A percentile compares a stretch with the other conserved stretches of the same genome.
Evolutionary conservation across 257 asterid genomes (phyloP).

Genomic region (Penstemon eatonii): DNA sequence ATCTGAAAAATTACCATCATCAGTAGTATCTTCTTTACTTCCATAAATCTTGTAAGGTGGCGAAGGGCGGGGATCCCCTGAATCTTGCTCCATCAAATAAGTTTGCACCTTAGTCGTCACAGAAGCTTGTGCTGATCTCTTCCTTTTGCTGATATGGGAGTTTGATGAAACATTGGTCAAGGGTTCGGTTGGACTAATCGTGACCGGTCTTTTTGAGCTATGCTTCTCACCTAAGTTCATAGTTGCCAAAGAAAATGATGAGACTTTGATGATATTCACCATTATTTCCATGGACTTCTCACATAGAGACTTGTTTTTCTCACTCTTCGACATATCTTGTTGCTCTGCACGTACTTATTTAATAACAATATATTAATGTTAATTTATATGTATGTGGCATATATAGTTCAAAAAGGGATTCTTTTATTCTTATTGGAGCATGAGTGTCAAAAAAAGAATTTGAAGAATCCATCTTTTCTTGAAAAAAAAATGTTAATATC

Average conservation of each 20-base stretch:
- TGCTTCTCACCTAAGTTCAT: conserved; percentile 24
- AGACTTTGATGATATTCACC: conserved; percentile 36
- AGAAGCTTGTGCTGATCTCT: conserved; percentile 27
- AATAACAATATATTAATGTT: too few relatives aligned
- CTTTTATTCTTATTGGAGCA: neutral
- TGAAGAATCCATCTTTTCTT: conserved; percentile 20
- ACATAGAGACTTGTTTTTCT: conserved; percentile 26
- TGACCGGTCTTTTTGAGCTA: neutral
- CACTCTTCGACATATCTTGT: conserved; percentile 8
- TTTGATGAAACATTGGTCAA: neutral
- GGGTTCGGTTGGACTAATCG: neutral
- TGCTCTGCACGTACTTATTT: neutral
- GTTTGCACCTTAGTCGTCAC: conserved; percentile 9
- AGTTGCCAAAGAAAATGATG: conserved; percentile 37
- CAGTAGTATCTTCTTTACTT: neutral
- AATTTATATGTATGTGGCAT: neutral
- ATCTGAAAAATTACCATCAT: conserved; percentile 32
- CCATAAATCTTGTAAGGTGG: neutral
- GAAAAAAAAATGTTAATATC: neutral
- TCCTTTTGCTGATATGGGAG: neutral
- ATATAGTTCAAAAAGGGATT: neutral
- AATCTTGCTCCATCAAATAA: conserved; percentile 27
- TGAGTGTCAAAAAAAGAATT: conserved; percentile 26
- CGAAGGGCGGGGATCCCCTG: conserved; percentile 16
- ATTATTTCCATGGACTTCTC: conserved; percentile 41